Percentiles rank a stretch among this genome's conserved stretches.
Evolutionary conservation across 1,284 basidiomycete species (phyloP).

Genomic region (Salmacisia buchloeana): DNA sequence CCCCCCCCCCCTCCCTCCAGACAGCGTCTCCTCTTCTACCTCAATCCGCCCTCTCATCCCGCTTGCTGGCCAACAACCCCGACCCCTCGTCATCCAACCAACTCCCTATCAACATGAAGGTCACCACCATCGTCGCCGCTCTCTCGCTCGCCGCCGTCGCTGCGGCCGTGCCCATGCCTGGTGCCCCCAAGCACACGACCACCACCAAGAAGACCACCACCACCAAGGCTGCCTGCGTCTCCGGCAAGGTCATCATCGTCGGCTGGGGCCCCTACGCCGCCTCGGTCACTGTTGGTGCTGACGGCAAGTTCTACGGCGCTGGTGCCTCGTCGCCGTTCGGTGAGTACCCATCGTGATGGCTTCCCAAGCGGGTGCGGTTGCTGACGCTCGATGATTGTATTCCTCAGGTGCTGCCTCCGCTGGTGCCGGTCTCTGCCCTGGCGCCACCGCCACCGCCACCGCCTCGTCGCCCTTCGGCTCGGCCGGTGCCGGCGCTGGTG

Average conservation of each 20-base stretch:
- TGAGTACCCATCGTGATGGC: not conserved
- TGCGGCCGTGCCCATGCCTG: not conserved
- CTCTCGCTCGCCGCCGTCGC: constrained; percentile 1
- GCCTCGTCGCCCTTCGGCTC: constrained; percentile 5
- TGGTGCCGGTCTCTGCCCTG: not conserved
- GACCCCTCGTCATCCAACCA: too few species aligned
- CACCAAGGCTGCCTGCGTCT: not conserved
- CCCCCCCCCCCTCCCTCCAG: too few species aligned
- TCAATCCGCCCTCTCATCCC: too few species aligned
- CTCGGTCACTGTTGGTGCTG: not conserved
- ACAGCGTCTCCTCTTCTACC: too few species aligned
- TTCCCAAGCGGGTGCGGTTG: not conserved
- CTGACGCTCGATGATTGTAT: not conserved
- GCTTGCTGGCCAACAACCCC: too few species aligned
- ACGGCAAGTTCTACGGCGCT: constrained; percentile 3
- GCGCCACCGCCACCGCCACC: not conserved
- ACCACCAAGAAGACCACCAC: not conserved
- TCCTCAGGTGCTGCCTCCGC: not conserved
- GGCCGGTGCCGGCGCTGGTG: not conserved
- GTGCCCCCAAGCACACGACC: too few species aligned
- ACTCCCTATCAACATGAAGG: constrained; percentile 7
- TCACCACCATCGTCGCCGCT: not conserved
- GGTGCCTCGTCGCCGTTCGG: constrained; percentile 3
- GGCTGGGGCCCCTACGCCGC: not conserved
- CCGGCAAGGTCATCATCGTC: constrained; percentile 1